These are phyloP conservation scores for Senna tora DNA, from an alignment of 306 rosid genomes.

Conservation along the genomic window DNA sequence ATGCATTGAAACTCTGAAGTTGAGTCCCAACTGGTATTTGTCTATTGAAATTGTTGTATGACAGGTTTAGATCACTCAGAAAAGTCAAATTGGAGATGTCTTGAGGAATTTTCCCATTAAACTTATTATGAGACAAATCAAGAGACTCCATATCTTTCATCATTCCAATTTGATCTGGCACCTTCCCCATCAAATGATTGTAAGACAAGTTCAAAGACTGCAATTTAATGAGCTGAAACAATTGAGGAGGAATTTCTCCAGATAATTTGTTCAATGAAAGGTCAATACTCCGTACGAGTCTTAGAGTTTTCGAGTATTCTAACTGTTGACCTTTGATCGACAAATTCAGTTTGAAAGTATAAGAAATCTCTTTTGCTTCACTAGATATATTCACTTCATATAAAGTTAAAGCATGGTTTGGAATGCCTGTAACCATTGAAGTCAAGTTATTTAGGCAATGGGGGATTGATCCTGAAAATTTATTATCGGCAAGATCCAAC, in stretches of 20 bases:
- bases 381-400: too few relatives aligned
- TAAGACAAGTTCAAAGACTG: slow-evolving; percentile 37
- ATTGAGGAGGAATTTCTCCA: slow-evolving; percentile 29
- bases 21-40: slow-evolving; percentile 47
- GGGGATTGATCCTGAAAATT: too few relatives aligned
- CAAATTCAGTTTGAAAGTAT: too few relatives aligned
- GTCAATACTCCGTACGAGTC: not conserved
- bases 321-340: too few relatives aligned
- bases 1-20: slow-evolving; percentile 29
- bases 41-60: slow-evolving; percentile 42
- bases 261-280: slow-evolving; percentile 31
- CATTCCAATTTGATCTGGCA: slow-evolving; percentile 25
- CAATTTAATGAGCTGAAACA: slow-evolving; percentile 13
- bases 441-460: too few relatives aligned
- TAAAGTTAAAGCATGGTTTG: too few relatives aligned
- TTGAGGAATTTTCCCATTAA: slow-evolving; percentile 21
- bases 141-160: slow-evolving; percentile 38
- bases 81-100: slow-evolving; percentile 31
- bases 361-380: too few relatives aligned
- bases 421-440: too few relatives aligned
- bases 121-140: slow-evolving; percentile 29
- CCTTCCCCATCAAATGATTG: slow-evolving; percentile 37
- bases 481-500: not conserved
- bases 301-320: too few relatives aligned
- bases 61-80: slow-evolving; percentile 37